phyloP scores from a whole-genome alignment of 179 eudicot genomes.

The Heliamphora pulchella region DNA sequence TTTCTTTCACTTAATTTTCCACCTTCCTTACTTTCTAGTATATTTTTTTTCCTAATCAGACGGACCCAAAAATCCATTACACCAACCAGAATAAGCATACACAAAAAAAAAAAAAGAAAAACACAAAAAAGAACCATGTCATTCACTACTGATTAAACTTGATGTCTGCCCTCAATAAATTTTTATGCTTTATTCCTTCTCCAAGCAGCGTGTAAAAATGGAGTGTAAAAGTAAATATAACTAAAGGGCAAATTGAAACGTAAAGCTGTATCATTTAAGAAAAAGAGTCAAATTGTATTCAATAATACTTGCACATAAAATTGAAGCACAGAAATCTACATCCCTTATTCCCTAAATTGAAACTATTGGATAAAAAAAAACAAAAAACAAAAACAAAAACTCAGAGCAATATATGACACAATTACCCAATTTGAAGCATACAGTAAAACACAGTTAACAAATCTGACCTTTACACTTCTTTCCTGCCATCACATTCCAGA shows the following conservation, averaged over 20 bases:
- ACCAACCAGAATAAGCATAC: too few relatives aligned
- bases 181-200: neutral
- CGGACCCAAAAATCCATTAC: too few relatives aligned
- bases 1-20: too few relatives aligned
- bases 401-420: constrained; percentile 10
- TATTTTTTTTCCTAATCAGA: too few relatives aligned
- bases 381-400: constrained; percentile 1
- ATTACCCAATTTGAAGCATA: constrained; percentile 5
- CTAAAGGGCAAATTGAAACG: neutral
- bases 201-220: neutral
- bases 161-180: neutral
- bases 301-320: constrained; percentile 8
- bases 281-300: neutral
- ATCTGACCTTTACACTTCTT: constrained; percentile 9
- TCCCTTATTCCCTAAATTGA: constrained; percentile 15
- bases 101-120: too few relatives aligned
- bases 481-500: neutral
- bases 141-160: neutral
- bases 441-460: neutral
- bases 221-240: neutral
- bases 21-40: too few relatives aligned
- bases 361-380: neutral
- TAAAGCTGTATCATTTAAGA: neutral
- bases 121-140: too few relatives aligned
- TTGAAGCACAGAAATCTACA: constrained; percentile 6